Base-by-base conservation (phyloP, 495 filamentous ascomycete genomes). In the Aspergillus hancockii region DNA sequence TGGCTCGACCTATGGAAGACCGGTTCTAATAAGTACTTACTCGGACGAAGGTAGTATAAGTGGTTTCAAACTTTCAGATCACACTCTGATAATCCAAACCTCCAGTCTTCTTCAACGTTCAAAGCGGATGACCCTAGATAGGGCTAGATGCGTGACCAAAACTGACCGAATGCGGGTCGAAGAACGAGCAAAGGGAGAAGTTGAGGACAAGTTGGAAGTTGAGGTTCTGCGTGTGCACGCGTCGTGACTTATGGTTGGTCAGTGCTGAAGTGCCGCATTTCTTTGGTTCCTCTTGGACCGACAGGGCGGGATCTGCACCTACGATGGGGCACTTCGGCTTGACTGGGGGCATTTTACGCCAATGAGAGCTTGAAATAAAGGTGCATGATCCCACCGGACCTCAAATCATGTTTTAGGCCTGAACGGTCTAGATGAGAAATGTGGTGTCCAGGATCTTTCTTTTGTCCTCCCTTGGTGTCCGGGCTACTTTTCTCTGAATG, bases 91-190 rank as follows among this genome's bases (percentile, higher is more conserved):
- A 36, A 32, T 49, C 14, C 34, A 55, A 52, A 36, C 49, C 52
- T 16, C 62, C 62, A 62, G 58, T 61, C 54, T 53, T 49, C 30
- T 55, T 65, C 60, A 65, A 53, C 47, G 50, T 54, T 49, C 58
- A 40, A 52, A 21, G 52, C 57, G 63, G 61, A 66, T 64, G 59
- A 64, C 38, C 31, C 22, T 18, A 25, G 16, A 3, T 16, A 6
- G 43, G 16, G 31, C 25, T 19, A 31, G 23, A 54, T 28, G 41
- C 41, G 28, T 18, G 49, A 53, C 7, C 8, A 36, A 21, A 43
- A 40, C 2, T 7, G n/a, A 34, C 30, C 12, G 45, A 32, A 25
- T 28, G 19, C 18, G 53, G 40, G 40, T 31, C 13, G 19, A n/a
- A 25, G 34, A 41, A 53, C 14, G 14, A 32, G 31, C 40, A 55